These are phyloP conservation scores for Boletellus sp. DNA, from an alignment of 768 basidiomycete species.

Conservation along the genomic window DNA sequence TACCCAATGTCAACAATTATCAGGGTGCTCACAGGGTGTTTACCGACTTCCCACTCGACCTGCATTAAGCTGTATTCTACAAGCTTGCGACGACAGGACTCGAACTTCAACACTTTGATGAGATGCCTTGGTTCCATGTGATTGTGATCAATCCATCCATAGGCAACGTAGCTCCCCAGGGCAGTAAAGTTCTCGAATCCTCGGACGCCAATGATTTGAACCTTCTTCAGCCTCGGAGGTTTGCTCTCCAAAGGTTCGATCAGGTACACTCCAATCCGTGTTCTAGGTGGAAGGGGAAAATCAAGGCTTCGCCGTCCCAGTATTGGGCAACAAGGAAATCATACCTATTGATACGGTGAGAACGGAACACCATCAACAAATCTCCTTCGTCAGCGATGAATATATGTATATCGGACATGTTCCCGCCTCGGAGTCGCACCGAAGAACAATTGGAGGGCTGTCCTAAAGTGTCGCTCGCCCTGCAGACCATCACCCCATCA, in stretches of 20 bases:
- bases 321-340: not conserved
- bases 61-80: not conserved
- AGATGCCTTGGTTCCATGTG: not conserved
- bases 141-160: slow-evolving; percentile 7
- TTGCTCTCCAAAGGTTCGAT: not conserved
- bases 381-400: slow-evolving; percentile 1
- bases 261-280: slow-evolving; percentile 1
- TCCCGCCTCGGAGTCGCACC: not conserved
- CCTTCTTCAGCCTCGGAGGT: not conserved
- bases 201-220: not conserved
- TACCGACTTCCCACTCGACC: not conserved
- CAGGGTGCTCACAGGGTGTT: not conserved
- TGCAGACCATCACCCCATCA: slow-evolving; percentile 7
- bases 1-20: not conserved
- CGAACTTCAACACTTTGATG: slow-evolving; percentile 1
- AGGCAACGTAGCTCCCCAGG: slow-evolving; percentile 4
- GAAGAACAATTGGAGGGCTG: not conserved
- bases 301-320: not conserved
- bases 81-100: not conserved
- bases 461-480: not conserved
- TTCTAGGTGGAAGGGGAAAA: not conserved
- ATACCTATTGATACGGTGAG: not conserved
- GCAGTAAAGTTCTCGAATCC: slow-evolving; percentile 1
- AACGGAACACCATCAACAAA: slow-evolving; percentile 2
- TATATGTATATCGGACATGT: not conserved